phyloP scores from a whole-genome alignment of 2,329 filamentous ascomycete species.

The Sclerotinia minor region DNA sequence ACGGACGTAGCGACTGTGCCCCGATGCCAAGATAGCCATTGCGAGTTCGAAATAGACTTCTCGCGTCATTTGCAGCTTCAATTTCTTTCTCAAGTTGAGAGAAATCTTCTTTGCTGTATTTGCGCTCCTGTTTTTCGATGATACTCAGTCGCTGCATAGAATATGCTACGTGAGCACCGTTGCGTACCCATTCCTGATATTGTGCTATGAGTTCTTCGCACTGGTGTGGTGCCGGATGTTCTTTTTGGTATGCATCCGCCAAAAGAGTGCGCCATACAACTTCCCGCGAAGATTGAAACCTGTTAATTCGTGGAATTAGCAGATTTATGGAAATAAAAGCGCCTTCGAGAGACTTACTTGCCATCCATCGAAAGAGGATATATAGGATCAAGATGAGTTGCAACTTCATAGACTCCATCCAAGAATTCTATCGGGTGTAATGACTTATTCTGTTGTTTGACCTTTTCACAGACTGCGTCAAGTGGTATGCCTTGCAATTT shows the following conservation, averaged over 20 bases:
- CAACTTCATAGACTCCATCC: slow-evolving; percentile 3
- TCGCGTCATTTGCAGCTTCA: slow-evolving; percentile 11
- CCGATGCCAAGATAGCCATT: slow-evolving; percentile 21
- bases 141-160: slow-evolving; percentile 11
- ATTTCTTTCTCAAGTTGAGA: slow-evolving; percentile 2
- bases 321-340: background rate
- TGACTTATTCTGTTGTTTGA: background rate
- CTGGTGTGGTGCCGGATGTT: slow-evolving; percentile 14
- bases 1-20: slow-evolving; percentile 17
- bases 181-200: slow-evolving; percentile 17
- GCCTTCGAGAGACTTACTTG: background rate
- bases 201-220: slow-evolving; percentile 14
- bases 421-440: slow-evolving; percentile 12
- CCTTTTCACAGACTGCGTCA: slow-evolving; percentile 4
- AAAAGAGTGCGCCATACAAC: slow-evolving; percentile 18
- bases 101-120: background rate
- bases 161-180: background rate
- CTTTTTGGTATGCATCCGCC: slow-evolving; percentile 5
- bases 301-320: background rate
- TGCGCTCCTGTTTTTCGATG: background rate
- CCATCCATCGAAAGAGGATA: slow-evolving; percentile 15
- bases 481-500: slow-evolving; percentile 12
- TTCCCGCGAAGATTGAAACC: slow-evolving; percentile 21
- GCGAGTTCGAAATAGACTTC: slow-evolving; percentile 14
- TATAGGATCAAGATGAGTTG: slow-evolving; percentile 4